These are phyloP conservation scores for Eucalyptus sideroxylon DNA, from an alignment of 345 rosid species.

Conservation along the genomic window DNA sequence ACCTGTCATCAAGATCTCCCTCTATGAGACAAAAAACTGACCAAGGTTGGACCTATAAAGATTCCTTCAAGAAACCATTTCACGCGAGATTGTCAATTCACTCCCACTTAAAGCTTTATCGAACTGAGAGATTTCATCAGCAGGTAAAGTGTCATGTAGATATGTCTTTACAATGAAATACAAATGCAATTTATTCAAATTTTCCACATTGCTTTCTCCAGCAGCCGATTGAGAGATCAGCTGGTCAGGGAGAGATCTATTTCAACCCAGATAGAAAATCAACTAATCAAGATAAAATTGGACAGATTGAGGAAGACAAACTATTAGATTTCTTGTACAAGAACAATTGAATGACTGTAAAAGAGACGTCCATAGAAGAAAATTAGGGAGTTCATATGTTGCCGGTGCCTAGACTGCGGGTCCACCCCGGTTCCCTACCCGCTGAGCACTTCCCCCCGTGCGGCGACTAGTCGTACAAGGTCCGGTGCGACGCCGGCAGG, in stretches of 20 bases:
- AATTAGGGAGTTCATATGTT: not conserved
- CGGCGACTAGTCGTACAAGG: slow-evolving; percentile 30
- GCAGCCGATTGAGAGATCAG: not conserved
- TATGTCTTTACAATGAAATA: not conserved
- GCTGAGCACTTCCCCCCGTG: slow-evolving; percentile 21
- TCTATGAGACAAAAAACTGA: too few relatives aligned
- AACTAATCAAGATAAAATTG: not conserved
- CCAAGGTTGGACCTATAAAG: too few relatives aligned
- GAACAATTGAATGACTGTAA: not conserved
- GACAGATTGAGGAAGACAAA: not conserved
- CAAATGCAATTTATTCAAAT: not conserved
- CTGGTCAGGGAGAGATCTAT: not conserved
- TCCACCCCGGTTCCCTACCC: slow-evolving; percentile 30
- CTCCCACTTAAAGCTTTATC: too few relatives aligned
- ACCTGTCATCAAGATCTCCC: too few relatives aligned
- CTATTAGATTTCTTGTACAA: not conserved
- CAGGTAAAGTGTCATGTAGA: not conserved
- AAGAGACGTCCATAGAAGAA: not conserved
- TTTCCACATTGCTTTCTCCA: not conserved
- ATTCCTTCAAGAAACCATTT: too few relatives aligned
- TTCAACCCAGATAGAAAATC: not conserved
- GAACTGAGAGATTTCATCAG: too few relatives aligned
- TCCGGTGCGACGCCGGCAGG: slow-evolving; percentile 9
- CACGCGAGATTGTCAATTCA: too few relatives aligned
- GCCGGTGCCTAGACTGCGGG: slow-evolving; percentile 30